phyloP scores from a whole-genome alignment of 139 green algal genomes.

The Limnomonas spitsbergensis region DNA sequence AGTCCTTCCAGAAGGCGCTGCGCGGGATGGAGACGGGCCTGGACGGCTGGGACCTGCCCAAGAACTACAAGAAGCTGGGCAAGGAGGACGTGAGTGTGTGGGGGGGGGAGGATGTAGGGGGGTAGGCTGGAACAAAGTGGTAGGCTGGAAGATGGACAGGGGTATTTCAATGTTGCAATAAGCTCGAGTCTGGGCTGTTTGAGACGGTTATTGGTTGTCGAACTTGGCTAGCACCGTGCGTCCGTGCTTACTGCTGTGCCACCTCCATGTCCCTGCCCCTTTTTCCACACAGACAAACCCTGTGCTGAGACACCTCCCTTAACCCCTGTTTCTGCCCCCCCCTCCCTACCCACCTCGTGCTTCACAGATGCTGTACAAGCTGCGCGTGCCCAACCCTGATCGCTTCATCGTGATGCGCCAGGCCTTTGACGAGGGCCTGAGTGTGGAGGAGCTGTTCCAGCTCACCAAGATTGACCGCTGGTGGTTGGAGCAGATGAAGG shows the following conservation, averaged over 20 bases:
- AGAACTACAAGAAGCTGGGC: constrained; percentile 72
- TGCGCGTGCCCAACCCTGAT: constrained; percentile 89
- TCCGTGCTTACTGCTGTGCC: no score
- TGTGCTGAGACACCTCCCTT: no score
- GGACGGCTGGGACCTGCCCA: constrained; percentile 83
- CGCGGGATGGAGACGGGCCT: constrained; percentile 28
- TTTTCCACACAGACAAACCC: no score
- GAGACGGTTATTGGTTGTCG: no score
- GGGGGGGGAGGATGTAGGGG: not conserved
- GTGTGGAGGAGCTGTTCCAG: constrained; percentile 72
- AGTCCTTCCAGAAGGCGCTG: constrained; percentile 57
- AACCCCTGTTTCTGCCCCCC: no score
- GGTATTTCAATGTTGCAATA: no score
- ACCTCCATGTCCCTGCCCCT: no score
- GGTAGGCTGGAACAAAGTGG: no score
- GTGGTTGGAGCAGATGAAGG: constrained; percentile 86
- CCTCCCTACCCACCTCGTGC: no score
- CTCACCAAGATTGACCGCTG: constrained; percentile 96
- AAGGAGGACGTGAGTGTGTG: constrained; percentile 60
- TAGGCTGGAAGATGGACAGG: no score
- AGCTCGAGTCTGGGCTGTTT: no score
- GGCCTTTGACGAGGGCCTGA: constrained; percentile 85
- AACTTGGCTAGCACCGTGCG: no score
- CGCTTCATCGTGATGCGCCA: constrained; percentile 82
- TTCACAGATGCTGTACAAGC: constrained; percentile 61